Base-by-base conservation (phyloP, 2,329 filamentous ascomycete genomes). In the Sphaceloma murrayae region DNA sequence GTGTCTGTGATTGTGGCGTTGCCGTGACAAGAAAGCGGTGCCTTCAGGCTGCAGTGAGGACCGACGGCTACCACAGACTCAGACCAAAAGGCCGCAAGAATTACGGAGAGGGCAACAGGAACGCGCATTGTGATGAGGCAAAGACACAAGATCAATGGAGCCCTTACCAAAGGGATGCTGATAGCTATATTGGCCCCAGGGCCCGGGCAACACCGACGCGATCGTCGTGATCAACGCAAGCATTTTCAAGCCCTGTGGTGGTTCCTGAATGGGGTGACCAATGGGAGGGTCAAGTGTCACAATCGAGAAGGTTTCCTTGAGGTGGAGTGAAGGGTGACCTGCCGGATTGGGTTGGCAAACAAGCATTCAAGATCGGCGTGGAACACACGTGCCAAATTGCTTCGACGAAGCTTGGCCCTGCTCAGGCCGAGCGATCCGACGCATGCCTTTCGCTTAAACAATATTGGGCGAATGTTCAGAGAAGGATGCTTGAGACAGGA, bases 1-100 rank as follows among this genome's bases (percentile, higher is more conserved):
- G 75, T 72, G 56, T 84, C 69, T 42, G 68, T 58, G n/a, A 73
- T 70, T 9, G 42, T 45, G 13, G 46, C 34, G 29, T 22, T 50
- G 22, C 13, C 26, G 9, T 48, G 46, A 26, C 49, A 50, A 16
- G 32, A 42, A 9, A 50, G 40, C 7, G 40, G 40, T 6, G 45
- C 17, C 10, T 11, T 18, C n/a, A 22, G 11, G 11, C 31, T 30
- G 31, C 42, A 45, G 36, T 40, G 36, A 8, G 36, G 36, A 14
- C 16, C 22, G 36, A 19, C 5, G n/a, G 36, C 36, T 40, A 22
- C 27, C 9, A 19, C 10, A 22, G 36, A 19, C 13, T 29, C 11
- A 17, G 36, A 29, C 7, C 6, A 27, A 5, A 40, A 26, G 16
- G 36, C 24, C 19, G 19, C 10, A 14, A 40, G 8, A 16, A 14